Percentiles rank a stretch among this genome's conserved stretches.
Evolutionary conservation across 371 early-diverging fungal species (phyloP).

Genomic region (Apophysomyces variabilis): DNA sequence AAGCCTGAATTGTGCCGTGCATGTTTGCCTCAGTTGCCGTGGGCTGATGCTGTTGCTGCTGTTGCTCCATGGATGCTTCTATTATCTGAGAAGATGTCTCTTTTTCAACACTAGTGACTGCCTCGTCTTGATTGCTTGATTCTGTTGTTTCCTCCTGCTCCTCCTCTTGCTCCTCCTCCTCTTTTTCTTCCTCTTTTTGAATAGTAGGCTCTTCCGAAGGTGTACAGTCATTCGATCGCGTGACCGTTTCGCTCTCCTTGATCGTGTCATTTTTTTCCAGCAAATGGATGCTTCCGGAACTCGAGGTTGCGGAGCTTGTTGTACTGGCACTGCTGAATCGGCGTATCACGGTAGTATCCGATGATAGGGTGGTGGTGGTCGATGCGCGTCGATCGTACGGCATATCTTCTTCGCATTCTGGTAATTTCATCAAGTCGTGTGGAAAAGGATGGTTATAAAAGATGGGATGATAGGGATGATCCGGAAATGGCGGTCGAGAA

Average conservation of each 20-base stretch:
- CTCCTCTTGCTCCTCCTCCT: background rate
- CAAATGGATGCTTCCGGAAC: slow-evolving; percentile 11
- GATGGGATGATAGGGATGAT: background rate
- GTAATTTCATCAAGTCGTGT: background rate
- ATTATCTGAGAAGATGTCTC: background rate
- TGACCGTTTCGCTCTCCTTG: slow-evolving; percentile 5
- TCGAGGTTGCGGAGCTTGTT: slow-evolving; percentile 18
- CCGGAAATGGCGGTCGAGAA: slow-evolving; percentile 6
- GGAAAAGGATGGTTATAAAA: background rate
- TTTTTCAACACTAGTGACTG: background rate
- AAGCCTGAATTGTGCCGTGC: slow-evolving; percentile 13
- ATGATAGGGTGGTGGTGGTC: slow-evolving; percentile 21
- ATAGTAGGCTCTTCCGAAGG: background rate
- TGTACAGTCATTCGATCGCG: background rate
- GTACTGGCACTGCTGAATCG: slow-evolving; percentile 29
- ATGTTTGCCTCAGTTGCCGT: slow-evolving; percentile 3
- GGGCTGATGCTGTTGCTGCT: slow-evolving; percentile 1
- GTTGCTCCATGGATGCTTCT: slow-evolving; percentile 7
- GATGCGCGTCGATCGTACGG: slow-evolving; percentile 22
- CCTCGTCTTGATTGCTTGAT: background rate
- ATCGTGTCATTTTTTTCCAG: slow-evolving; percentile 15
- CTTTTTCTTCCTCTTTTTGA: slow-evolving; percentile 6
- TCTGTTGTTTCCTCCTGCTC: background rate
- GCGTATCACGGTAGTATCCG: slow-evolving; percentile 20
- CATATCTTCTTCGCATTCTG: slow-evolving; percentile 5